Evolutionary conservation across 495 filamentous ascomycete species (phyloP).

Genomic region (Penicillium manginii): DNA sequence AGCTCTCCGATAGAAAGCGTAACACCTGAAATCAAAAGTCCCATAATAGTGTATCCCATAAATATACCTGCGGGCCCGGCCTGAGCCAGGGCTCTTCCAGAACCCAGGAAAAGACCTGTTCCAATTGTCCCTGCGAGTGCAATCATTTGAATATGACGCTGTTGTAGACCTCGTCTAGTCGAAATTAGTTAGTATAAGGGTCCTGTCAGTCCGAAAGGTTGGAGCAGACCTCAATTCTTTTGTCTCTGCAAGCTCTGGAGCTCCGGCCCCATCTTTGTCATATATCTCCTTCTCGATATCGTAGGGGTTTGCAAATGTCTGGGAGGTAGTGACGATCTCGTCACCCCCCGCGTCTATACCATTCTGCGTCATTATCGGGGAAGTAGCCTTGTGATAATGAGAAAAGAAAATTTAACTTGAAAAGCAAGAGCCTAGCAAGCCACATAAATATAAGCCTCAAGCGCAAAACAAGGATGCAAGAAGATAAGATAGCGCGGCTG

Average conservation of each 20-base stretch:
- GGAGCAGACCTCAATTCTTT: not conserved
- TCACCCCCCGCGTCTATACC: not conserved
- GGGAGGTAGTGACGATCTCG: not conserved
- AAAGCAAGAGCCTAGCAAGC: not conserved
- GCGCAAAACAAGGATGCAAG: not conserved
- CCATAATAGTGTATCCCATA: slow-evolving; percentile 31
- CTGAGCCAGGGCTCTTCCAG: slow-evolving; percentile 58
- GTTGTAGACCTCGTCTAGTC: slow-evolving; percentile 22
- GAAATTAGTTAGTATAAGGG: not conserved
- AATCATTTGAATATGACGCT: slow-evolving; percentile 48
- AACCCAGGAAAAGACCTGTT: slow-evolving; percentile 36
- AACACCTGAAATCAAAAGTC: slow-evolving; percentile 26
- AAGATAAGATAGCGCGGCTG: not conserved
- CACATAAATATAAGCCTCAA: not conserved
- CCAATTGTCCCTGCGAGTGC: slow-evolving; percentile 48
- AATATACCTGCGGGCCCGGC: slow-evolving; percentile 60
- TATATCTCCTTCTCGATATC: not conserved
- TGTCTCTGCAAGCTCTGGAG: slow-evolving; percentile 1
- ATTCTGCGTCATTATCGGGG: not conserved
- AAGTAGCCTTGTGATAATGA: not conserved
- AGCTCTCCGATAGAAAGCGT: slow-evolving; percentile 32
- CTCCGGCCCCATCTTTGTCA: slow-evolving; percentile 1
- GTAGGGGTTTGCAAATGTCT: not conserved
- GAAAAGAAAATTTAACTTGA: not conserved
- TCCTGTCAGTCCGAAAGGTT: not conserved